Evolutionary conservation across 139 green algal genomes (phyloP), one percentile per base, ranked within the genome.

Genomic region (Micromonas pusilla): DNA sequence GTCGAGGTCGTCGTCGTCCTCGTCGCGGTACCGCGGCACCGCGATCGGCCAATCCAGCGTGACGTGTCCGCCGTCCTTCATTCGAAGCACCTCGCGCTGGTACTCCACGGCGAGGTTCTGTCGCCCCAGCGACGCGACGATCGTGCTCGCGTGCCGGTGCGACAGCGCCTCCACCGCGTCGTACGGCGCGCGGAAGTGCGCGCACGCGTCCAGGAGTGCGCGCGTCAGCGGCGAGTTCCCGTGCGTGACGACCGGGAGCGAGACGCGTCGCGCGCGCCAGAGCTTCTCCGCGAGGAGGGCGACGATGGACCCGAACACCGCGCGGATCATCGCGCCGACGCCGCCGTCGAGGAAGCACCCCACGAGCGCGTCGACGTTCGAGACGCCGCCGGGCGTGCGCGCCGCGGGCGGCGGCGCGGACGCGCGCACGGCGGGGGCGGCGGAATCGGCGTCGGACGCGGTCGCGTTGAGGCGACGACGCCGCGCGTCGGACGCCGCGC

Each of bases 71-170:
- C 68, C 68, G 68, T 62, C 25, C 20, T 2, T 1, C 68, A 75
- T 75, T 36, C 19, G 21, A 38, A 75, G n/a, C 68, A 75, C 9
- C 68, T 75, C 68, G 5, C 68, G 37, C 68, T 75, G 68, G 53
- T 75, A 75, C 36, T 64, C 37, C 37, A 75, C 37, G 2, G 52
- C 37, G 2, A 75, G 13, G 30, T 75, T 39, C 30, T 39, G 19
- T 20, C 68, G 34, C 6, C 60, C 36, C 9, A 75, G 53, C 37
- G 68, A 63, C 21, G 26, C 33, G 34, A 75, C 28, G 28, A 75
- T 75, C 4, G 68, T 75, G 19, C 23, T 36, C 68, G 5, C 36
- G 37, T 75, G 68, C 6, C 23, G 20, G 33, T 75, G 60, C 38
- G 21, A 62, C 37, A 75, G 6, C 4, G 19, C 36, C 20, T n/a